phyloP scores from a whole-genome alignment of 208 protist genomes.

The Trichomonas vaginalis region DNA sequence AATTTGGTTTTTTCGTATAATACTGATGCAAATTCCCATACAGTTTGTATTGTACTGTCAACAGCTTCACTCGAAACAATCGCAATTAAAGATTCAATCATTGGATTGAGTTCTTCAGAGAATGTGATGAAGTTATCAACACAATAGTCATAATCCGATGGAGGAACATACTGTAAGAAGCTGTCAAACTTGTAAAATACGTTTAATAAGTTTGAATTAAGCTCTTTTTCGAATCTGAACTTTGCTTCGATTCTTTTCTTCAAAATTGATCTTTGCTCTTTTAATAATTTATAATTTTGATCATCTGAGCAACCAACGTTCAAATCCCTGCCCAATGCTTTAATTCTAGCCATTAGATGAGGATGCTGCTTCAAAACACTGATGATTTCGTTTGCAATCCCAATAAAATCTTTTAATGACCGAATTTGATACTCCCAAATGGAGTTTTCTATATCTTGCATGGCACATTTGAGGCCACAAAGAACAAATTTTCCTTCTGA shows the following conservation, averaged over 20 bases:
- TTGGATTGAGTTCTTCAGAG: background rate
- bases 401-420: background rate
- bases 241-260: background rate
- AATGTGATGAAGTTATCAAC: background rate
- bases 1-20: background rate
- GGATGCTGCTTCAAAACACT: background rate
- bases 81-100: background rate
- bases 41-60: background rate
- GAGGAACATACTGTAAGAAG: background rate
- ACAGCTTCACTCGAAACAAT: background rate
- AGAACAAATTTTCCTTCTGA: background rate
- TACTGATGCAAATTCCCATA: background rate
- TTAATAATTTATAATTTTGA: background rate
- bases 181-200: background rate
- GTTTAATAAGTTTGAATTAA: background rate
- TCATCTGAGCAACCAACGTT: background rate
- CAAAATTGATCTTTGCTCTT: background rate
- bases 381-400: background rate
- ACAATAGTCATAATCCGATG: background rate
- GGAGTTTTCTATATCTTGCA: background rate
- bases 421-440: background rate
- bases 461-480: background rate
- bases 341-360: background rate
- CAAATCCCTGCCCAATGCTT: background rate
- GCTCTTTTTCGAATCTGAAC: background rate